These are phyloP conservation scores for Lachancea sp. DNA, from an alignment of 805 yeast genomes.

Conservation along the genomic window DNA sequence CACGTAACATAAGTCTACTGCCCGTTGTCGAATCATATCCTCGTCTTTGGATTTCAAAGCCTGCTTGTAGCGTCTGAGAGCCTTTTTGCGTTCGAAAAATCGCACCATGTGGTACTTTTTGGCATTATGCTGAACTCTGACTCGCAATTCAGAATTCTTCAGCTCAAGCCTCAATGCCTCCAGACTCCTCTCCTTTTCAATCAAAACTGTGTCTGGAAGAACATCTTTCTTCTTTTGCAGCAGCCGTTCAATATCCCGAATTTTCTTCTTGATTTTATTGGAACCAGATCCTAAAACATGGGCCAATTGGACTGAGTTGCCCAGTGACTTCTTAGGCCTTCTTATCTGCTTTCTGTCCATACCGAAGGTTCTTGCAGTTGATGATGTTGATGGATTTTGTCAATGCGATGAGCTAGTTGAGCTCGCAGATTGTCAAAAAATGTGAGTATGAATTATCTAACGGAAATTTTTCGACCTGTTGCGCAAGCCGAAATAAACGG, in stretches of 20 bases:
- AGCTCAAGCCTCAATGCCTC: slow-evolving; percentile 58
- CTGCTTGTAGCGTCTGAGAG: slow-evolving; percentile 51
- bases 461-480: slow-evolving; percentile 1
- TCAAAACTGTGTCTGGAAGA: slow-evolving; percentile 56
- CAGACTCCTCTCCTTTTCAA: slow-evolving; percentile 71
- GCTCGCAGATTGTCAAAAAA: neutral
- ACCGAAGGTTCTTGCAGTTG: no score
- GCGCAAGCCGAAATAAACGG: no score
- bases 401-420: neutral
- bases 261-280: slow-evolving; percentile 69
- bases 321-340: slow-evolving; percentile 15
- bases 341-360: slow-evolving; percentile 11
- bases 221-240: slow-evolving; percentile 47
- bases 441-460: no score
- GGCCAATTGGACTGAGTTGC: slow-evolving; percentile 33
- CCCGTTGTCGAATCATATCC: slow-evolving; percentile 39
- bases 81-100: slow-evolving; percentile 86
- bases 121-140: slow-evolving; percentile 46
- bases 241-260: slow-evolving; percentile 77
- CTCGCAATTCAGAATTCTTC: slow-evolving; percentile 39
- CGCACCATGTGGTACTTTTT: slow-evolving; percentile 88
- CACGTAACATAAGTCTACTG: slow-evolving; percentile 68
- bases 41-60: slow-evolving; percentile 31
- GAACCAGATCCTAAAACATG: slow-evolving; percentile 35
- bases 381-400: neutral